Base-by-base conservation (phyloP, 2,329 filamentous ascomycete genomes). In the Ascocoryne sarcoides region DNA sequence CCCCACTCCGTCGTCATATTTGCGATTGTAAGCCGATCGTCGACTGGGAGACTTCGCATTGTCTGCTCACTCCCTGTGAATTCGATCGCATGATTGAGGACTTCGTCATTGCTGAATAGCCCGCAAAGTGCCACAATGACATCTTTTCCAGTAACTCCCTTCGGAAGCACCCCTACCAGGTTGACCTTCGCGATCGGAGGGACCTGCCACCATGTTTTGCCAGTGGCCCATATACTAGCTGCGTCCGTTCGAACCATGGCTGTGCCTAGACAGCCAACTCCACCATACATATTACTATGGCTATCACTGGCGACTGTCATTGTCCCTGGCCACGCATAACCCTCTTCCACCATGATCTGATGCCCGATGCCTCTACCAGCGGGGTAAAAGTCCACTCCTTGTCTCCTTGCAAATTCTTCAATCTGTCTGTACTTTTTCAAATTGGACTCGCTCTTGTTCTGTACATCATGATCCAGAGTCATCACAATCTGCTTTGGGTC, bases 1-100 rank as follows among this genome's bases (percentile, higher is more conserved):
- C 82, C 82, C 82, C 82, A 89, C 56, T 92, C 86, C 0, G 81
- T 86, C 0, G 81, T 80, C 85, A 92, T 92, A 59, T 90, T 92
- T 4, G 69, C 62, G 23, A 87, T 84, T 0, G 85, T 81, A 23
- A 94, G 61, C 9, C 88, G 69, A 49, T 82, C 71, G 51, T 92
- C 84, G 0, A 94, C 66, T 0, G 79, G 68, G 1, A 95, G 68
- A 54, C 74, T 87, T 32, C 65, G 57, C 69, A 92, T 74, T 0
- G 88, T 94, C 58, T 88, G 71, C 48, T 86, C 78, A 0, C 80
- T 79, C 10, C 89, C 90, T 0, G 77, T 79, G 55, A 95, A 95
- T 57, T 96, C 90, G 45, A 96, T 80, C 4, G 79, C 79, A 58
- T 95, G 87, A 64, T 96, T 96, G 10, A 95, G 70, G 0, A 95